These are phyloP conservation scores for Fusarium duplospermum DNA, from an alignment of 2,329 filamentous ascomycete species.

Conservation along the genomic window DNA sequence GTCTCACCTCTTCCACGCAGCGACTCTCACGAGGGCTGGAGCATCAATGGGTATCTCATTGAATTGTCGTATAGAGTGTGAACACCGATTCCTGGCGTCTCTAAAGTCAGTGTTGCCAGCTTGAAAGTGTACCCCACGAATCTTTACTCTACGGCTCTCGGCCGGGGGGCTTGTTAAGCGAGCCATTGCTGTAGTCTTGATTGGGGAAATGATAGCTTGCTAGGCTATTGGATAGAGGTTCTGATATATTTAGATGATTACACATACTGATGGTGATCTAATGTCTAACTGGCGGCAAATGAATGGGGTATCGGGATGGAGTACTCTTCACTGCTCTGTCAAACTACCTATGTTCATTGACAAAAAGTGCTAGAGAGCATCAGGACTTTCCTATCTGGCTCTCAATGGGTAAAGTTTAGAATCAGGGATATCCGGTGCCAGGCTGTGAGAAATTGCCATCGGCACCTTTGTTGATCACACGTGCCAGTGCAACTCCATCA, in stretches of 20 bases:
- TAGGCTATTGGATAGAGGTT: neutral
- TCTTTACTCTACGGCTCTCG: neutral
- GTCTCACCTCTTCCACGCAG: constrained; percentile 5
- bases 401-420: neutral
- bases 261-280: neutral
- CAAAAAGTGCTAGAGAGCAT: neutral
- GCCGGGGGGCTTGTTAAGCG: no score
- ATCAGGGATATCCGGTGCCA: neutral
- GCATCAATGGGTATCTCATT: neutral
- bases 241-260: neutral
- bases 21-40: neutral
- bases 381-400: neutral
- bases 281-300: neutral
- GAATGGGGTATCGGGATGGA: neutral
- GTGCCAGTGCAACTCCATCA: neutral
- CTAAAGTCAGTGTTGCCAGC: neutral
- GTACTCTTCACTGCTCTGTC: neutral
- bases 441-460: neutral
- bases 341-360: neutral
- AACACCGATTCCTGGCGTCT: neutral
- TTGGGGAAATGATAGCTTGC: neutral
- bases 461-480: neutral
- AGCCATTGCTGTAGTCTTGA: neutral
- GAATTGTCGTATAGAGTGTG: neutral
- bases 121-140: neutral